Evolutionary conservation across 1,284 basidiomycete genomes (phyloP).

Genomic region (Sanghuangporus sanghuang): DNA sequence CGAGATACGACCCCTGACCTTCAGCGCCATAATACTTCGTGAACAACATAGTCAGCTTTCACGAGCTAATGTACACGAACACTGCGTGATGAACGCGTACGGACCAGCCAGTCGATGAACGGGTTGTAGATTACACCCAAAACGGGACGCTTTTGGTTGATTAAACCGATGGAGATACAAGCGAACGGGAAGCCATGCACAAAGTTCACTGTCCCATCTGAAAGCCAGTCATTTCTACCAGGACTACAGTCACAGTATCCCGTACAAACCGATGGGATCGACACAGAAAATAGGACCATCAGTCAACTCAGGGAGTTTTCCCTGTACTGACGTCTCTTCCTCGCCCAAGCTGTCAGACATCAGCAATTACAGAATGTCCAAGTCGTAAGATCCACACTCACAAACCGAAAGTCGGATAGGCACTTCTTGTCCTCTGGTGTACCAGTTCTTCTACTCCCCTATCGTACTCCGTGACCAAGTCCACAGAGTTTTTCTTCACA

Average conservation of each 20-base stretch:
- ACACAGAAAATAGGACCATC: slow-evolving; percentile 92
- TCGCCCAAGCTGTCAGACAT: slow-evolving; percentile 75
- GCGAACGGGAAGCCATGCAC: slow-evolving; percentile 88
- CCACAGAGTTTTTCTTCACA: slow-evolving; percentile 89
- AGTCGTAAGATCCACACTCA: slow-evolving; percentile 35
- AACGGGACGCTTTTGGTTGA: slow-evolving; percentile 75
- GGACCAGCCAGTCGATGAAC: slow-evolving; percentile 76
- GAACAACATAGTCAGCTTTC: not conserved
- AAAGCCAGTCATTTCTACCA: not conserved
- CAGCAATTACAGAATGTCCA: slow-evolving; percentile 4
- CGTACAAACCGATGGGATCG: slow-evolving; percentile 66
- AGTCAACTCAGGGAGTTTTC: slow-evolving; percentile 65
- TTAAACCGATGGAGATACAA: slow-evolving; percentile 88
- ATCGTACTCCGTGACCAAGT: slow-evolving; percentile 97
- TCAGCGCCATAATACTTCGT: slow-evolving; percentile 75
- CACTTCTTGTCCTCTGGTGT: slow-evolving; percentile 56
- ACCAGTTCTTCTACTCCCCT: slow-evolving; percentile 89
- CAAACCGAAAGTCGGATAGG: slow-evolving; percentile 82
- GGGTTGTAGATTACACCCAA: slow-evolving; percentile 93
- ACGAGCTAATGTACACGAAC: not conserved
- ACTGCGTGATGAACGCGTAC: slow-evolving; percentile 18
- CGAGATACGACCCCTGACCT: slow-evolving; percentile 78
- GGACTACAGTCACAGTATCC: not conserved
- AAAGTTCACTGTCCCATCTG: slow-evolving; percentile 93
- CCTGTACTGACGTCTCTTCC: slow-evolving; percentile 76